phyloP scores from a whole-genome alignment of 192 early-diverging fungal species.

The Coemansia sp. region DNA sequence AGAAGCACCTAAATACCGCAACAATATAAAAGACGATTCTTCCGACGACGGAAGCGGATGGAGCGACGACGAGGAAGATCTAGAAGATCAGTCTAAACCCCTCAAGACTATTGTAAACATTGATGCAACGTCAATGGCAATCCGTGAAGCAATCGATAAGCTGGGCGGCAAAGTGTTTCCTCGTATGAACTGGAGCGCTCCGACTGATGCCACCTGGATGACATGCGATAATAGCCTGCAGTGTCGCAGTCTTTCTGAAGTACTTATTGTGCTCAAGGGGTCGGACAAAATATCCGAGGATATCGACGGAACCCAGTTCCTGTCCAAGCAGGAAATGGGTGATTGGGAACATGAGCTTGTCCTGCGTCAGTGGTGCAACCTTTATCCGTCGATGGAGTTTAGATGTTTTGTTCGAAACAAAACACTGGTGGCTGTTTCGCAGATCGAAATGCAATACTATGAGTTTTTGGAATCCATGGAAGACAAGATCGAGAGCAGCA shows the following conservation, averaged over 20 bases:
- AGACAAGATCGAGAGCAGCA: constrained; percentile 59
- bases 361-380: constrained; percentile 87
- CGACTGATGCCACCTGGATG: constrained; percentile 94
- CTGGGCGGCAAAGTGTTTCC: constrained; percentile 87
- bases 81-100: constrained; percentile 14
- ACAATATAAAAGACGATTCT: constrained; percentile 29
- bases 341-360: constrained; percentile 67
- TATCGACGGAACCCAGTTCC: constrained; percentile 73
- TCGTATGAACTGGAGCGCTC: constrained; percentile 95
- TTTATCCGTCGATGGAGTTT: constrained; percentile 93
- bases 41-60: constrained; percentile 22
- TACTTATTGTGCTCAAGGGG: constrained; percentile 87
- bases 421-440: constrained; percentile 77
- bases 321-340: constrained; percentile 30
- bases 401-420: constrained; percentile 85
- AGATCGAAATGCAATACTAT: constrained; percentile 88
- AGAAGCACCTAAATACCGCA: constrained; percentile 30
- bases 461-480: constrained; percentile 68
- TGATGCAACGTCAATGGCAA: constrained; percentile 30
- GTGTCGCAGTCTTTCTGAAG: constrained; percentile 76
- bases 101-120: constrained; percentile 12
- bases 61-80: constrained; percentile 52
- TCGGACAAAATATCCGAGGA: constrained; percentile 92
- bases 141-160: constrained; percentile 66
- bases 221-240: constrained; percentile 73